Base-by-base conservation (phyloP, 306 rosid genomes). In the Notholithocarpus densiflorus region DNA sequence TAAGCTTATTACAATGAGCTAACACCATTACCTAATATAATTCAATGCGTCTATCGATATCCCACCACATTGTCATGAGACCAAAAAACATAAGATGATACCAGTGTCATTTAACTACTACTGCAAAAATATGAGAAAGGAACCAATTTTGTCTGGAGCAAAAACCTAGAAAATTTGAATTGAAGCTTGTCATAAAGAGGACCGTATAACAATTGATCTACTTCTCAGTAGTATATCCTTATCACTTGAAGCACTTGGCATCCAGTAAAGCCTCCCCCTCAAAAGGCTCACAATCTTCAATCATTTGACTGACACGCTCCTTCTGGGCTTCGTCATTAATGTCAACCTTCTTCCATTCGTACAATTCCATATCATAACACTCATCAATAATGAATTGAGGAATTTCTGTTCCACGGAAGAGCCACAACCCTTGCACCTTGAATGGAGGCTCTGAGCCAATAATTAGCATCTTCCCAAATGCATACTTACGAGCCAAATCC, bases 351-450 rank as follows among this genome's bases (percentile, higher is more conserved):
- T 75, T 90, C 98, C 98, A 94, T 43, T 92, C 90, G 6, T 89
- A 92, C 7, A 94, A 91, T 83, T 94, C 98, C 98, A 94, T 94
- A 75, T 94, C 98, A 23, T 92, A 94, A 88, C 98, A 94, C 86
- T 94, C 98, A 6, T 92, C 87, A 1, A 94, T 65, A 52, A 94
- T 87, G 79, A 94, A 94, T 71, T 90, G 65, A 0, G 98, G 96
- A 71, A 94, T 68, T 75, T 90, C 98, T 65, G 82, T 89, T 37
- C 98, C 98, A 19, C 98, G 96, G 90, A 94, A 92, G 66, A 94
- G 94, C 98, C 98, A 94, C 73, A 94, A 76, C 17, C 98, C 98
- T 83, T 90, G 88, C 89, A 94, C 98, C 87, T 94, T 94, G 53
- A 71, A 94, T 5, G 98, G 98, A 14, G 97, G 79, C 83, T 80